Evolutionary conservation across 2,329 filamentous ascomycete genomes (phyloP).

Genomic region (Epichloe sibirici): DNA sequence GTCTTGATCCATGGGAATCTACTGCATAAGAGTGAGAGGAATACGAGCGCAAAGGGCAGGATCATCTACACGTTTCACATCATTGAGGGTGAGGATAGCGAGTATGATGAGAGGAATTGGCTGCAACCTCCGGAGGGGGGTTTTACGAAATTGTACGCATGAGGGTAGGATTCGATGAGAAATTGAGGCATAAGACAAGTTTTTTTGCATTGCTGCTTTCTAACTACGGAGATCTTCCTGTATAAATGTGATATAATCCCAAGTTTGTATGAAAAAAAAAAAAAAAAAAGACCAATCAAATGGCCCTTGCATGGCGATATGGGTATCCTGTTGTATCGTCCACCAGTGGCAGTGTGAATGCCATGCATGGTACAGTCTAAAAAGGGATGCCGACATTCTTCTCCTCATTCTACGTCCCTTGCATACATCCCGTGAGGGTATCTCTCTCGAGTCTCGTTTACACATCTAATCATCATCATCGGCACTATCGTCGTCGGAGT

Average conservation of each 20-base stretch:
- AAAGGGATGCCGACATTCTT: not conserved
- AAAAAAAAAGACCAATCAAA: not conserved
- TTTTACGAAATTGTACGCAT: slow-evolving; percentile 56
- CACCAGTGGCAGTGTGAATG: slow-evolving; percentile 2
- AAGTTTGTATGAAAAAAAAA: not conserved
- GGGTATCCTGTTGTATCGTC: slow-evolving; percentile 7
- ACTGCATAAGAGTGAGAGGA: slow-evolving; percentile 92
- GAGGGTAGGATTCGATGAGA: not conserved
- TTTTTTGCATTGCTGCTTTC: not conserved
- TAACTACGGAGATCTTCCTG: not conserved
- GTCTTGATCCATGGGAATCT: slow-evolving; percentile 94
- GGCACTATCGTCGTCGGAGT: slow-evolving; percentile 18
- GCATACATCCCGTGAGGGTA: slow-evolving; percentile 2
- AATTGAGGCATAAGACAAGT: too few species aligned
- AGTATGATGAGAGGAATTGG: slow-evolving; percentile 86
- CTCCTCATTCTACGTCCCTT: not conserved
- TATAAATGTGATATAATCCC: not conserved
- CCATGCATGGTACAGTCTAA: slow-evolving; percentile 9
- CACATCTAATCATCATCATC: slow-evolving; percentile 4
- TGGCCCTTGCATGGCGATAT: not conserved
- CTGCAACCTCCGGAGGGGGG: slow-evolving; percentile 69
- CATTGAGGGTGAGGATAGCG: slow-evolving; percentile 64
- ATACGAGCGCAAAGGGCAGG: slow-evolving; percentile 70
- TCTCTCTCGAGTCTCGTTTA: not conserved
- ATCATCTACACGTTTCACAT: slow-evolving; percentile 98